phyloP scores from a whole-genome alignment of 176 grass and related monocot species.

The Oryza meridionalis region DNA sequence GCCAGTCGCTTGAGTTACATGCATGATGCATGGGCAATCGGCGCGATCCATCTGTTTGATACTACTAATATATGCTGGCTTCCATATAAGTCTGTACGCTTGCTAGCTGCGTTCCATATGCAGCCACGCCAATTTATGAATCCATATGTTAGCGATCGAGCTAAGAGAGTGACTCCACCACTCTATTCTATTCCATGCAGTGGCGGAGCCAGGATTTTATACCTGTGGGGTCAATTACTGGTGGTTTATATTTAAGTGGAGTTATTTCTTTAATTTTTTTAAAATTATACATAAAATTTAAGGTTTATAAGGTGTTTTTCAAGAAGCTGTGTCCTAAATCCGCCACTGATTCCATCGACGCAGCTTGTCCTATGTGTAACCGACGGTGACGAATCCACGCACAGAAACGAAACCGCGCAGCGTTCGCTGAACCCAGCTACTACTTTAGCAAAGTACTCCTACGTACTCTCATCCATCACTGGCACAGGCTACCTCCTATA shows the following conservation, averaged over 20 bases:
- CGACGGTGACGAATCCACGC: background rate
- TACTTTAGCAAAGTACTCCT: no score
- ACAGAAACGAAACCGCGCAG: constrained; percentile 31
- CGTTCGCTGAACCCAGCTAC: background rate
- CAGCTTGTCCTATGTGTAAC: background rate
- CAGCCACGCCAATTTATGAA: background rate
- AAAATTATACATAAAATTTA: no score
- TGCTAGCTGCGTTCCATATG: background rate
- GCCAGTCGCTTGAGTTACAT: background rate
- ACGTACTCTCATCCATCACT: background rate
- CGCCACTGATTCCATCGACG: no score
- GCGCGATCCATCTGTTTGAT: background rate
- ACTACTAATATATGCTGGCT: background rate
- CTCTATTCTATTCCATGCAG: no score
- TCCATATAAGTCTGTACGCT: background rate
- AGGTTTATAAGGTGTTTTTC: no score
- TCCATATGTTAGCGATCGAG: background rate
- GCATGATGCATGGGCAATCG: background rate
- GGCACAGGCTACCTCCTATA: background rate
- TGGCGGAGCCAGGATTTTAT: no score
- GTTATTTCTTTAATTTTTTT: no score
- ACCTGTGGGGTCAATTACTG: no score
- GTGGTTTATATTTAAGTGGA: no score
- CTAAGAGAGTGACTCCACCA: background rate
- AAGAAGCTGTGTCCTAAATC: no score